Evolutionary conservation across 164 flowering plant species (phyloP).

Genomic region (Stephania cephalantha): DNA sequence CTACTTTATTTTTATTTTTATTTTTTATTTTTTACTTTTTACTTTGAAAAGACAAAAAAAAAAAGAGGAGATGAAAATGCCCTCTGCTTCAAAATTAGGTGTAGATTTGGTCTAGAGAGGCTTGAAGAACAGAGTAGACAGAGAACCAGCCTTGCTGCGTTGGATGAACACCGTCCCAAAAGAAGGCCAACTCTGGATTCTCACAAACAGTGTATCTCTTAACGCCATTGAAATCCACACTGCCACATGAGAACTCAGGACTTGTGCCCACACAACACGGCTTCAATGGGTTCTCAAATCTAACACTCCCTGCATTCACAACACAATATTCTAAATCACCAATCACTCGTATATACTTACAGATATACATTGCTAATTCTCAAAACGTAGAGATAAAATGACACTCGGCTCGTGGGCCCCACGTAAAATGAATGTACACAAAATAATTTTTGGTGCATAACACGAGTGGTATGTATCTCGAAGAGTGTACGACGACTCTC

Average conservation of each 20-base stretch:
- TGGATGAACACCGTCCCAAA: slow-evolving; percentile 65
- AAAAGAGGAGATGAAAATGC: not conserved
- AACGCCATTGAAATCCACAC: slow-evolving; percentile 28
- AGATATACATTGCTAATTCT: too few species aligned
- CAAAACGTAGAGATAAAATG: too few species aligned
- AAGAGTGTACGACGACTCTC: too few species aligned
- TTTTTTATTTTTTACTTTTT: not conserved
- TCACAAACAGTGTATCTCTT: slow-evolving; percentile 42
- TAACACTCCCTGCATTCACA: slow-evolving; percentile 5
- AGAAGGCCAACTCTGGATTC: slow-evolving; percentile 34
- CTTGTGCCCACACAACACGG: slow-evolving; percentile 49
- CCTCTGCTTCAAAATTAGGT: not conserved
- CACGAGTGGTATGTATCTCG: too few species aligned
- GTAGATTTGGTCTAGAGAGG: slow-evolving; percentile 16
- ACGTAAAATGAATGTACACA: too few species aligned
- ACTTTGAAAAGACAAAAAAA: not conserved
- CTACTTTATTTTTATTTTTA: too few species aligned
- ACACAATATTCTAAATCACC: not conserved
- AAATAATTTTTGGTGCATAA: too few species aligned
- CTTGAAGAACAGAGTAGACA: slow-evolving; percentile 19
- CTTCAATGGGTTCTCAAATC: slow-evolving; percentile 23
- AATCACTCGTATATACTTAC: not conserved
- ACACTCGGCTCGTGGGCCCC: too few species aligned
- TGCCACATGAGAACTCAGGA: slow-evolving; percentile 31
- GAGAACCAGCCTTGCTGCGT: slow-evolving; percentile 51